A percentile compares a stretch with the other conserved stretches of the same genome.
phyloP scores from a whole-genome alignment of 768 basidiomycete genomes.

The Panellus pusillus region DNA sequence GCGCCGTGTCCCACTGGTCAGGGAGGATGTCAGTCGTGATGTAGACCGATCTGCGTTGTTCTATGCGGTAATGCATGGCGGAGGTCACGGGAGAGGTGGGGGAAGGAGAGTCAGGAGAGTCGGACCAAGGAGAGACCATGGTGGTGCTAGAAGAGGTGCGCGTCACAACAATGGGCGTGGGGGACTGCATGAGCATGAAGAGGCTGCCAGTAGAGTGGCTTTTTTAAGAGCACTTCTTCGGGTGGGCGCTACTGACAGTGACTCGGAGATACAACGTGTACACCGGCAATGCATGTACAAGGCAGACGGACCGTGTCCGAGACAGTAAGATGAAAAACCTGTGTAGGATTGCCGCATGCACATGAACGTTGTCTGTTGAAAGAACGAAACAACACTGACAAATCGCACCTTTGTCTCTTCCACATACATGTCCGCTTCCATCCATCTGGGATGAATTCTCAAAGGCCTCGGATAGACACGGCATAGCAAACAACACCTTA shows the following conservation, averaged over 20 bases:
- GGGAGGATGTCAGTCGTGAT: constrained; percentile 45
- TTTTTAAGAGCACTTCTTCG: constrained; percentile 10
- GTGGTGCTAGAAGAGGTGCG: constrained; percentile 23
- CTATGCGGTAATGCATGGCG: constrained; percentile 46
- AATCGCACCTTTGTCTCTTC: too few relatives aligned
- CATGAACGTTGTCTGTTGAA: too few relatives aligned
- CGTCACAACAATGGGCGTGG: constrained; percentile 17
- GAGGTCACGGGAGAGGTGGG: constrained; percentile 24
- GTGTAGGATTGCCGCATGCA: too few relatives aligned
- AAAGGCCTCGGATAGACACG: too few relatives aligned
- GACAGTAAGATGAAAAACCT: constrained; percentile 10
- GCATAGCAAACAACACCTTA: too few relatives aligned
- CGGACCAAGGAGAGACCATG: constrained; percentile 20
- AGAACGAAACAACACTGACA: too few relatives aligned
- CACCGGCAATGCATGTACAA: constrained; percentile 8
- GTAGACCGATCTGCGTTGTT: constrained; percentile 48
- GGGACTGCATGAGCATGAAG: constrained; percentile 12
- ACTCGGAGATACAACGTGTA: constrained; percentile 12
- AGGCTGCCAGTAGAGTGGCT: background rate
- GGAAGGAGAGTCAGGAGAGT: constrained; percentile 16
- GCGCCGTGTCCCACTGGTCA: constrained; percentile 41
- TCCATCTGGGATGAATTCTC: too few relatives aligned
- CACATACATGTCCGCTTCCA: too few relatives aligned
- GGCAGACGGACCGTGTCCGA: background rate
- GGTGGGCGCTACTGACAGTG: constrained; percentile 10